Evolutionary conservation across 2,329 filamentous ascomycete species (phyloP).

Genomic region (Calonectria pauciramosa): DNA sequence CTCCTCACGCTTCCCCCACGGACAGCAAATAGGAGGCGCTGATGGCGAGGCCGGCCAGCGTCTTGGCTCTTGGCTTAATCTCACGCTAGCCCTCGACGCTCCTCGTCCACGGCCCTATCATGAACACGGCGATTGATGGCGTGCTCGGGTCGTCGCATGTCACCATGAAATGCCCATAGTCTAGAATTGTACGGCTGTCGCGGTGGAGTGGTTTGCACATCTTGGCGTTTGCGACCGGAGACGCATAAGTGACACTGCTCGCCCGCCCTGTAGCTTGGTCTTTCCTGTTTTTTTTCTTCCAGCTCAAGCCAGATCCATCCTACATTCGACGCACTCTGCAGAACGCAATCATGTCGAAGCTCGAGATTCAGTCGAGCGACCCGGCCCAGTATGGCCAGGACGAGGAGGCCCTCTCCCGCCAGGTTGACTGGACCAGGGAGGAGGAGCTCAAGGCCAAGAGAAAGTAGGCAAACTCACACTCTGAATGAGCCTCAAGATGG

Average conservation of each 20-base stretch:
- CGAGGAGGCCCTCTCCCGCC: slow-evolving; percentile 47
- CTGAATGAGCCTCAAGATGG: not conserved
- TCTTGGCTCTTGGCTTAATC: slow-evolving; percentile 32
- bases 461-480: slow-evolving; percentile 46
- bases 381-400: slow-evolving; percentile 42
- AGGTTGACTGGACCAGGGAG: slow-evolving; percentile 51
- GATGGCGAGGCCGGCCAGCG: slow-evolving; percentile 32
- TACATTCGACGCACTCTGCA: not conserved
- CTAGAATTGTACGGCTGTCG: not conserved
- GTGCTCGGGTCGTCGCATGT: slow-evolving; percentile 41
- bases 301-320: not conserved
- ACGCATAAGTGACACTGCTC: slow-evolving; percentile 11
- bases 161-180: slow-evolving; percentile 22
- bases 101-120: slow-evolving; percentile 24
- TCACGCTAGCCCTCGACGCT: slow-evolving; percentile 15
- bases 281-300: not conserved
- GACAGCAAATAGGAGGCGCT: slow-evolving; percentile 30
- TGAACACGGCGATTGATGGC: slow-evolving; percentile 35
- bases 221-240: not conserved
- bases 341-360: slow-evolving; percentile 33
- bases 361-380: slow-evolving; percentile 29
- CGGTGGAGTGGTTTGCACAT: not conserved
- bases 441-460: slow-evolving; percentile 55
- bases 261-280: not conserved
- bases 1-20: slow-evolving; percentile 31